A percentile compares a stretch with the other conserved stretches of the same genome.
Evolutionary conservation across 202 grass and related monocot species (phyloP).

Genomic region (Sporobolus alterniflorus): DNA sequence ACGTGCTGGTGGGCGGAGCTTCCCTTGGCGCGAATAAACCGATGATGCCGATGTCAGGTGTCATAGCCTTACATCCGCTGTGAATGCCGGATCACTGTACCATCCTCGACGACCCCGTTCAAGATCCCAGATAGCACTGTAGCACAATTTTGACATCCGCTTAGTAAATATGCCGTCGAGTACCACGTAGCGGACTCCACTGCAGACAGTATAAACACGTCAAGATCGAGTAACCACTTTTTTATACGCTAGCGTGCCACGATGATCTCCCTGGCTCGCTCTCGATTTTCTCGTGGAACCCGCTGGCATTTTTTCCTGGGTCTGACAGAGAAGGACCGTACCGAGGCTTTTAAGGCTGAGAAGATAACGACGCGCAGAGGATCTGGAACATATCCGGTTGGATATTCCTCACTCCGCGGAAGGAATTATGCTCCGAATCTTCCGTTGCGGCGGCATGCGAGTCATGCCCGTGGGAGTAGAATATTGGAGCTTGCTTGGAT

Average conservation of each 20-base stretch:
- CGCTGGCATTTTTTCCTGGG: background rate
- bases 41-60: too few relatives aligned
- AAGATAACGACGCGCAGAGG: conserved; percentile 49
- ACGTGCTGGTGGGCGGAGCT: too few relatives aligned
- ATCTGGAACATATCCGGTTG: conserved; percentile 43
- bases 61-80: too few relatives aligned
- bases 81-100: too few relatives aligned
- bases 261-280: background rate
- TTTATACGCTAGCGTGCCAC: background rate
- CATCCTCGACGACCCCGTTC: too few relatives aligned
- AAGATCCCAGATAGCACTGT: too few relatives aligned
- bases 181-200: too few relatives aligned
- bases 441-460: conserved; percentile 9
- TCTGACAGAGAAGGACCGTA: background rate
- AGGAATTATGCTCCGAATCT: conserved; percentile 55
- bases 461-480: background rate
- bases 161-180: too few relatives aligned
- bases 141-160: too few relatives aligned
- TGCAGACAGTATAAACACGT: too few relatives aligned
- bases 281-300: background rate
- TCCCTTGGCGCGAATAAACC: too few relatives aligned
- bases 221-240: background rate
- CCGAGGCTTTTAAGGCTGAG: background rate
- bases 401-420: conserved; percentile 41
- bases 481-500: background rate